phyloP scores from a whole-genome alignment of 2,329 filamentous ascomycete species.

The Lasiodiplodia gonubiensis region DNA sequence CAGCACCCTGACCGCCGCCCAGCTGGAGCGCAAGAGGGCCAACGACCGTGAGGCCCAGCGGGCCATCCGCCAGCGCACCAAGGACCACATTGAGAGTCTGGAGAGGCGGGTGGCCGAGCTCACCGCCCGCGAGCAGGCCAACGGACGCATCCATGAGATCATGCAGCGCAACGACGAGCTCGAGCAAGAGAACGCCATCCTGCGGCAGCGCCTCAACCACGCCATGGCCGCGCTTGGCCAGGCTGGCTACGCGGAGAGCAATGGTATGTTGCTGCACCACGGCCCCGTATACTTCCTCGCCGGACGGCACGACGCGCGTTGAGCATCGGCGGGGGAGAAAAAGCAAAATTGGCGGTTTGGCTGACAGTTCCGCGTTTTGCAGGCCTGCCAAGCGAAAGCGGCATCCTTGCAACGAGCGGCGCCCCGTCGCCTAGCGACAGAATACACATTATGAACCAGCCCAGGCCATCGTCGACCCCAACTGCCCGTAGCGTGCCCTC shows the following conservation, averaged over 20 bases:
- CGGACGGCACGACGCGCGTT: slow-evolving; percentile 18
- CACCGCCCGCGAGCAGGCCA: slow-evolving; percentile 53
- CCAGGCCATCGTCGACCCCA: slow-evolving; percentile 45
- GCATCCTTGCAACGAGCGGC: slow-evolving; percentile 37
- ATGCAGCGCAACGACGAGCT: slow-evolving; percentile 60
- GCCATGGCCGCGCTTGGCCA: slow-evolving; percentile 48
- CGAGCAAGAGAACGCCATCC: slow-evolving; percentile 60
- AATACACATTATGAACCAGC: slow-evolving; percentile 47
- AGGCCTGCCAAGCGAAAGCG: slow-evolving; percentile 30
- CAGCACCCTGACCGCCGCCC: slow-evolving; percentile 61
- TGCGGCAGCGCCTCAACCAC: slow-evolving; percentile 57
- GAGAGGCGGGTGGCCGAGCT: slow-evolving; percentile 61
- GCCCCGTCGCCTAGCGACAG: slow-evolving; percentile 48
- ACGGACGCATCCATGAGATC: slow-evolving; percentile 56
- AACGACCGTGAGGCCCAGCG: slow-evolving; percentile 66
- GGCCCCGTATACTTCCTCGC: slow-evolving; percentile 7
- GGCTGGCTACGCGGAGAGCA: slow-evolving; percentile 39
- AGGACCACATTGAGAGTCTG: slow-evolving; percentile 64
- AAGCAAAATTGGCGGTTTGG: slow-evolving; percentile 22
- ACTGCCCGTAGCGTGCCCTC: slow-evolving; percentile 47
- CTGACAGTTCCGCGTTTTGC: slow-evolving; percentile 24
- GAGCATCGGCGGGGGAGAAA: slow-evolving; percentile 17
- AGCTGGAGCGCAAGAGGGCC: slow-evolving; percentile 64
- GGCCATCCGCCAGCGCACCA: slow-evolving; percentile 64
- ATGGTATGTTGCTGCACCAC: slow-evolving; percentile 42